A percentile compares a stretch with the other conserved stretches of the same genome.
These are phyloP conservation scores for Acanthamoeba healyi DNA, from an alignment of 208 protist species.

Conservation along the genomic window DNA sequence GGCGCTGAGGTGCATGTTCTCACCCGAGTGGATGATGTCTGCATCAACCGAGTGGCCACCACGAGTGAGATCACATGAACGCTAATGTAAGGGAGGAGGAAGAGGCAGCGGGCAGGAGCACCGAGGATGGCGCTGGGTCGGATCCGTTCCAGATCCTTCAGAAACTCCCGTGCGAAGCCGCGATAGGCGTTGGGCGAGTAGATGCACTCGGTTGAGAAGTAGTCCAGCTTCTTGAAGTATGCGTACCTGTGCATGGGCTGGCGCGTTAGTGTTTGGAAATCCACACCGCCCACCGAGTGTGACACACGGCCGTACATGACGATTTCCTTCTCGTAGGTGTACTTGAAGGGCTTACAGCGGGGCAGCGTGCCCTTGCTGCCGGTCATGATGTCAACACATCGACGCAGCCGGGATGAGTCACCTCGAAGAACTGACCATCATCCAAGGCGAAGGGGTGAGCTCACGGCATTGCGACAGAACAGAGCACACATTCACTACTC, in stretches of 20 bases:
- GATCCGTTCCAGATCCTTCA: conserved; percentile 96
- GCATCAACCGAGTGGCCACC: no score
- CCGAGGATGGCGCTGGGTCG: conserved; percentile 93
- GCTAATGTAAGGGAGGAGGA: no score
- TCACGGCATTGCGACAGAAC: no score
- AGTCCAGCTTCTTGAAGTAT: conserved; percentile 97
- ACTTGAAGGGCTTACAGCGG: conserved; percentile 97
- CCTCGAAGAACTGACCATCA: conserved; percentile 92
- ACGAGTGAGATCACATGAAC: background rate
- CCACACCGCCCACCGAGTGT: no score
- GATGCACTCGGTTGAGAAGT: conserved; percentile 98
- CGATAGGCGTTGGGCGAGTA: conserved; percentile 97
- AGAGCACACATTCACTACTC: background rate
- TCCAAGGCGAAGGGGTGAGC: background rate
- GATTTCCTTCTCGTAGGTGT: conserved; percentile 98
- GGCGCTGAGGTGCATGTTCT: conserved; percentile 90
- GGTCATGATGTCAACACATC: conserved; percentile 90
- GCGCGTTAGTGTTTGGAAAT: background rate
- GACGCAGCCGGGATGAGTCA: conserved; percentile 94
- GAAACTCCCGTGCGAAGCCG: conserved; percentile 94
- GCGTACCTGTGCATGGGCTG: conserved; percentile 90
- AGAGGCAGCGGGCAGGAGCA: background rate
- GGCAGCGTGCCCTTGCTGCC: conserved; percentile 87
- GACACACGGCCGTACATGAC: conserved; percentile 91
- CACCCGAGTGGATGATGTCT: conserved; percentile 94